Conservation (phyloP, 176 grass and related monocot genomes). For the Carex pumila region DNA sequence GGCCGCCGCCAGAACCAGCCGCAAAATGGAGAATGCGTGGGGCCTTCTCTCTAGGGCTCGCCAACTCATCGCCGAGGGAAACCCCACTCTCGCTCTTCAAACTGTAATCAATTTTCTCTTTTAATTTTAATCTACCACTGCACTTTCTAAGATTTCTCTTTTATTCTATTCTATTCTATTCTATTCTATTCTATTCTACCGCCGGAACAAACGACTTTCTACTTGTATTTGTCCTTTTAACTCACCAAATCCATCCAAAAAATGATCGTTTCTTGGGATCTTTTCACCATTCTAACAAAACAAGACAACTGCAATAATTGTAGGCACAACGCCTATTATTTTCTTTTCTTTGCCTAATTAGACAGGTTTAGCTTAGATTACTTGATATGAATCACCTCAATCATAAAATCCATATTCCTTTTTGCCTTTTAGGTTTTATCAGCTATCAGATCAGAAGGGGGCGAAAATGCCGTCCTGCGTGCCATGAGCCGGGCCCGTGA, state of each 20-base stretch:
- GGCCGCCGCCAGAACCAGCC: neutral
- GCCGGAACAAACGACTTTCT: neutral
- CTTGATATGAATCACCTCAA: neutral
- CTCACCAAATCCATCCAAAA: neutral
- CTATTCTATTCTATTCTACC: too few species aligned
- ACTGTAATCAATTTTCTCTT: conserved; percentile 35
- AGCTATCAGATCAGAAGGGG: conserved; percentile 77
- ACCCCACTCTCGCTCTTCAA: conserved; percentile 75
- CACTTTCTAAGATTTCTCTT: neutral
- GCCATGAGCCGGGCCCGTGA: conserved; percentile 74
- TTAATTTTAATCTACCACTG: neutral
- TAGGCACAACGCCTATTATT: neutral
- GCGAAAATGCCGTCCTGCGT: conserved; percentile 66
- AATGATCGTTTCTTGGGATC: neutral
- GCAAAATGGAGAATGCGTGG: conserved; percentile 36
- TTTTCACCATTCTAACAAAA: neutral
- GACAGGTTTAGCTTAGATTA: neutral
- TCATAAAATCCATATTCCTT: conserved; percentile 9
- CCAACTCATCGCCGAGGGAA: conserved; percentile 56
- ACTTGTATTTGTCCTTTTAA: neutral
- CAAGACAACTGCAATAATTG: neutral
- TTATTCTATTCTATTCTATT: too few species aligned
- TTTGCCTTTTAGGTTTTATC: conserved; percentile 42
- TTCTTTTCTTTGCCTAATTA: neutral
- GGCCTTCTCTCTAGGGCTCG: conserved; percentile 60